phyloP scores from a whole-genome alignment of 2,329 filamentous ascomycete species.

The Mycocentrospora acerina region DNA sequence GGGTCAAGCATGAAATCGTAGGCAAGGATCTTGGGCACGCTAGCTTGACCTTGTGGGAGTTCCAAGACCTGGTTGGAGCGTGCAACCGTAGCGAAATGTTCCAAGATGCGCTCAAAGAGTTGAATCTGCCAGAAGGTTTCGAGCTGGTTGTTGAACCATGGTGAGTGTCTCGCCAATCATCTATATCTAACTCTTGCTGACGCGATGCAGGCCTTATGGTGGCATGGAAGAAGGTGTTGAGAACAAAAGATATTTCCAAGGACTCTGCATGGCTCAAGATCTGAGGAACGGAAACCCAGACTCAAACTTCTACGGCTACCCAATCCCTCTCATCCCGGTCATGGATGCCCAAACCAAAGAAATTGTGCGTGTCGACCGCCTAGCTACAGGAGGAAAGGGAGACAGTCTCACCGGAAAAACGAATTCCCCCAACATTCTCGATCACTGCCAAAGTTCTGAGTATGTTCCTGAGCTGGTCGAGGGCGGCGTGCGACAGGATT shows the following conservation, averaged over 20 bases:
- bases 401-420: slow-evolving; percentile 43
- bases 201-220: slow-evolving; percentile 49
- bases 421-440: slow-evolving; percentile 38
- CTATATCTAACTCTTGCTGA: slow-evolving; percentile 3
- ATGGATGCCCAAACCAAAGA: slow-evolving; percentile 39
- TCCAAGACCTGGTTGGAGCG: slow-evolving; percentile 39
- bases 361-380: slow-evolving; percentile 38
- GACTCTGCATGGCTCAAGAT: slow-evolving; percentile 55
- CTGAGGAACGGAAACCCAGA: slow-evolving; percentile 47
- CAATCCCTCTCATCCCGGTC: slow-evolving; percentile 40
- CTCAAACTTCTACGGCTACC: slow-evolving; percentile 45
- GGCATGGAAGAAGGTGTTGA: slow-evolving; percentile 52
- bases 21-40: slow-evolving; percentile 51
- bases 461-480: slow-evolving; percentile 49
- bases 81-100: slow-evolving; percentile 57
- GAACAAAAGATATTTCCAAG: slow-evolving; percentile 55
- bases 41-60: slow-evolving; percentile 49
- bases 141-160: slow-evolving; percentile 58
- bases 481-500: slow-evolving; percentile 42
- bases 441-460: slow-evolving; percentile 55
- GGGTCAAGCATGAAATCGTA: slow-evolving; percentile 49
- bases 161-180: slow-evolving; percentile 13
- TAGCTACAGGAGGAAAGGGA: slow-evolving; percentile 43
- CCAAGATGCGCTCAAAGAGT: slow-evolving; percentile 53
- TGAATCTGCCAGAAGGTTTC: slow-evolving; percentile 57